Base-by-base conservation (phyloP, 139 green algal genomes). In the Volvox reticuliferus region DNA sequence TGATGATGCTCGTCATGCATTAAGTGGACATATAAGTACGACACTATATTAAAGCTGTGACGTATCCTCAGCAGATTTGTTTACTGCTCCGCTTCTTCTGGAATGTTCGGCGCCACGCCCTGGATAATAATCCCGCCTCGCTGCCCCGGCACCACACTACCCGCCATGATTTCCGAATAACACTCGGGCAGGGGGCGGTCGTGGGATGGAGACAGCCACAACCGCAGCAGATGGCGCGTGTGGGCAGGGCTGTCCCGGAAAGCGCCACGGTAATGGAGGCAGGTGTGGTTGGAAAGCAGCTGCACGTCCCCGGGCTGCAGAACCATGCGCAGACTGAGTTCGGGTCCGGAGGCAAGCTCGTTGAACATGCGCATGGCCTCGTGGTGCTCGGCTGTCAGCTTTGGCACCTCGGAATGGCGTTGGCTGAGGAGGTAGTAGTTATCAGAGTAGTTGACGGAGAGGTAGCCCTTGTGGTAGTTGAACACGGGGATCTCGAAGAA, bases 261-360 rank as follows among this genome's bases (percentile, higher is more conserved):
- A 6, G 88, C 93, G 20, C 91, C 91, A 33, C 94, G 88, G 37
- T 91, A 91, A 87, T 97, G 95, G 77, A 96, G 93, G 61, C 88
- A 82, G 9, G 86, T 95, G 93, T 95, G 94, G 90, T 96, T 97
- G 93, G 86, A 92, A 35, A 97, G 91, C 87, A 97, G 91, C 93
- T 96, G 94, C 50, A 97, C 94, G 93, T 97, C 95, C 0, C 95
- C 95, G 0, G 94, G 94, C 92, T 95, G 92, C 82, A 97, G 94
- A 62, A 94, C 87, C 55, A 88, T 87, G 81, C 94, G 89, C 73
- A 96, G 79, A 37, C 87, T 78, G 21, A 97, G 91, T 84, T 94
- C 88, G 28, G 94, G 89, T n/a, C 76, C 87, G 28, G 44, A 44
- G 13, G 95, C 94, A 50, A 96, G 86, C 79, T 93, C 80, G 50